Percentiles rank a stretch among this genome's conserved stretches.
These are phyloP conservation scores for Candida anglica DNA, from an alignment of 805 yeast species.

Conservation along the genomic window DNA sequence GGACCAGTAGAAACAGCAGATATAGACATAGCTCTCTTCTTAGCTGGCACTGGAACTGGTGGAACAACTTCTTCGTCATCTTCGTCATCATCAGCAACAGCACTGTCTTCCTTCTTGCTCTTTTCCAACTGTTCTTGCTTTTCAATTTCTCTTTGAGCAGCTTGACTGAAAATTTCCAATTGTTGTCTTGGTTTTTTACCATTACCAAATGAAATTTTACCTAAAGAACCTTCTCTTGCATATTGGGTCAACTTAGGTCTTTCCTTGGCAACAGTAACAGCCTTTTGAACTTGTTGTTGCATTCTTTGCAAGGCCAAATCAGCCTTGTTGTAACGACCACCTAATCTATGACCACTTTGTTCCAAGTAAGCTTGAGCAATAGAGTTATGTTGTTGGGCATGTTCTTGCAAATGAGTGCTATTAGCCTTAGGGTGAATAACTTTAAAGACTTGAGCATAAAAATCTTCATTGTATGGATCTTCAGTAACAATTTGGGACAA, in stretches of 20 bases:
- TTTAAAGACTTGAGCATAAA: constrained; percentile 89
- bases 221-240: constrained; percentile 82
- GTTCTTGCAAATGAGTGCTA: constrained; percentile 29
- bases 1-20: constrained; percentile 20
- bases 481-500: constrained; percentile 93
- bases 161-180: constrained; percentile 58
- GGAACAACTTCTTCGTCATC: constrained; percentile 9
- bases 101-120: constrained; percentile 12
- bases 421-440: constrained; percentile 52
- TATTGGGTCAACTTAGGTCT: constrained; percentile 65
- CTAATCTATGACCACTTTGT: constrained; percentile 86
- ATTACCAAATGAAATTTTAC: constrained; percentile 74
- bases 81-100: constrained; percentile 13
- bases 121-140: constrained; percentile 20
- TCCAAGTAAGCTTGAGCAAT: constrained; percentile 90
- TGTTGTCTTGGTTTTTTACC: constrained; percentile 88
- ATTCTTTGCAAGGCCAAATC: constrained; percentile 92
- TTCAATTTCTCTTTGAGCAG: constrained; percentile 43
- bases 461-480: constrained; percentile 96
- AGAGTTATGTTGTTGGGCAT: constrained; percentile 61
- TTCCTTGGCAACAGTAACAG: constrained; percentile 92
- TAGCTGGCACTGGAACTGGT: too few species aligned
- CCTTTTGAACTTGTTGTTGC: constrained; percentile 97
- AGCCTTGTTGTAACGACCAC: constrained; percentile 79
- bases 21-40: constrained; percentile 27